phyloP scores from a whole-genome alignment of 345 rosid genomes.

The Erucastrum elatum region DNA sequence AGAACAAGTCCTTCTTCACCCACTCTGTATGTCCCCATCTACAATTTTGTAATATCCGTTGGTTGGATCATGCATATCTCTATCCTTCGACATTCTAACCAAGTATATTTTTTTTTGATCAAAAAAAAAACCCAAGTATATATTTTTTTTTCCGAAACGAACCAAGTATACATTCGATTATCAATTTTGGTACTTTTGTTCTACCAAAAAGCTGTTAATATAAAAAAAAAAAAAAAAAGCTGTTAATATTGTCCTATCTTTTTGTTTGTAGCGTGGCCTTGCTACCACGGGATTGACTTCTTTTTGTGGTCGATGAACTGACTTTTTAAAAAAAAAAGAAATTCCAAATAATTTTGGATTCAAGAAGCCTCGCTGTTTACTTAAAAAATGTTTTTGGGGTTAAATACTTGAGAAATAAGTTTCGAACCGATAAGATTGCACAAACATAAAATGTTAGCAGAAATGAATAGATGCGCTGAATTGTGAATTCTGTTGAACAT shows the following conservation, averaged over 20 bases:
- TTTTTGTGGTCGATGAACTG: no score
- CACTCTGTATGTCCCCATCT: constrained; percentile 19
- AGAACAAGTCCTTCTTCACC: constrained; percentile 22
- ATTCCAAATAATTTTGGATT: not conserved
- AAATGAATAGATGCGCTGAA: not conserved
- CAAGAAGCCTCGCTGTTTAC: not conserved
- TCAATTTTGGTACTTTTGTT: not conserved
- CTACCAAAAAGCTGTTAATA: constrained; percentile 21
- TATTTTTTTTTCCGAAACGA: no score
- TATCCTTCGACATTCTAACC: no score
- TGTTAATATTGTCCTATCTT: constrained; percentile 7
- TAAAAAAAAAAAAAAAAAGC: no score
- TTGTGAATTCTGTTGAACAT: not conserved
- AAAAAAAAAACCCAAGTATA: no score
- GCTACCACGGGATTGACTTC: constrained; percentile 7
- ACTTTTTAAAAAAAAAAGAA: not conserved
- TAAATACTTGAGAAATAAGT: no score
- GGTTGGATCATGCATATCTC: not conserved
- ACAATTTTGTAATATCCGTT: constrained; percentile 29
- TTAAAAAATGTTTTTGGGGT: not conserved
- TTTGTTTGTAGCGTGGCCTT: constrained; percentile 22
- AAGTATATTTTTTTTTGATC: no score
- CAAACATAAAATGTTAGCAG: no score
- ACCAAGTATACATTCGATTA: not conserved
- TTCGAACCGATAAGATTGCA: no score